These are phyloP conservation scores for Barnettozyma pratensis DNA, from an alignment of 805 yeast species.

Conservation along the genomic window DNA sequence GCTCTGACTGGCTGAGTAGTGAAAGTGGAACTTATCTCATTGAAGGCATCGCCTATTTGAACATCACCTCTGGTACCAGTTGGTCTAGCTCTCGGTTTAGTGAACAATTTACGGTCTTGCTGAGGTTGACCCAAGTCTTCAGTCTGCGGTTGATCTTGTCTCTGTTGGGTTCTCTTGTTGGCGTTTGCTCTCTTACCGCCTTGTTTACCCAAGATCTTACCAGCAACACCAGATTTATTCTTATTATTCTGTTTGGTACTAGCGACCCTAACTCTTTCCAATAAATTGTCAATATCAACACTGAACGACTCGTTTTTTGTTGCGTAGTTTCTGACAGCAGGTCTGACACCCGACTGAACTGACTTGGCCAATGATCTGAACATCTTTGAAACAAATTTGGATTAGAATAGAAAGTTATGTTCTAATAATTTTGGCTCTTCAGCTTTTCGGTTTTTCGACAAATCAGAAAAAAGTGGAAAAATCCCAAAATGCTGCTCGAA, in stretches of 20 bases:
- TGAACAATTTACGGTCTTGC: neutral
- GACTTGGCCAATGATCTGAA: neutral
- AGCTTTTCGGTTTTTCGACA: no score
- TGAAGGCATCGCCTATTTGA: slow-evolving; percentile 3
- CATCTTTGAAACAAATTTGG: neutral
- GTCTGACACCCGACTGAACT: neutral
- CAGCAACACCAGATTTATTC: neutral
- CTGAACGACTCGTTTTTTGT: neutral
- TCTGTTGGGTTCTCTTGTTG: neutral
- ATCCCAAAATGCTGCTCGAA: no score
- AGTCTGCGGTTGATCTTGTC: neutral
- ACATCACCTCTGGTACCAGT: neutral
- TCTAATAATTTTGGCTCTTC: no score
- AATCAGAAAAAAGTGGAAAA: no score
- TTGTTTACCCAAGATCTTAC: neutral
- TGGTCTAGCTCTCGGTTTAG: neutral
- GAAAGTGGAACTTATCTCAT: slow-evolving; percentile 2
- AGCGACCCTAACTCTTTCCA: slow-evolving; percentile 10
- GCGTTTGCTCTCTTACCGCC: neutral
- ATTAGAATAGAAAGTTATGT: no score
- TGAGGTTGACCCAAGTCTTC: neutral
- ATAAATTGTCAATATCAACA: slow-evolving; percentile 10
- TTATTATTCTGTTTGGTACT: neutral
- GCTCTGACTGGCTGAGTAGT: neutral
- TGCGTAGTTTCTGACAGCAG: neutral